Base-by-base conservation (phyloP, 805 yeast species). In the Wickerhamiella nectarea region DNA sequence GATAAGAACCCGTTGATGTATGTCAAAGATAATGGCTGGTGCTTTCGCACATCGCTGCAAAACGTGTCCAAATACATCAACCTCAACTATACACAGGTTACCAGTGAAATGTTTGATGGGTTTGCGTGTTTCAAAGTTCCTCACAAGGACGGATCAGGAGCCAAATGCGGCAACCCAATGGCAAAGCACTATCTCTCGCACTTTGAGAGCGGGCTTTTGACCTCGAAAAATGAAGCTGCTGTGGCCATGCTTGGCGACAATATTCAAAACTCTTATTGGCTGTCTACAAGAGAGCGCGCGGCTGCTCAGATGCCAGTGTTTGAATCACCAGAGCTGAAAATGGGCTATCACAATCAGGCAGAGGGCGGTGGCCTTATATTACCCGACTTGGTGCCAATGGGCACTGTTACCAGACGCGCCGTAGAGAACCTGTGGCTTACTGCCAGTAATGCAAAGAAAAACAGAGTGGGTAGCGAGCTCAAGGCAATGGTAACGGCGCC, bases 381-480 rank as follows among this genome's bases (percentile, higher is more conserved):
- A 12, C 99, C 99, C 1, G 74, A 75, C 41, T 69, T 89, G 35
- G 70, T 84, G 6, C 74, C 95, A 2, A 91, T 91, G 95, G 99
- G 99, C 1, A 93, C 99, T 0, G 78, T 91, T 6, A 91, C 99
- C 0, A 69, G 98, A 52, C 69, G 99, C 51, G 95, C 97, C 2
- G 95, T 91, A 2, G 99, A 91, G 57, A 85, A 84, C 49, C 85
- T 96, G 0, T 91, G 99, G 99, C 65, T 91, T 28, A 91, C 99
- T 0, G 98, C 98, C 0, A 82, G 95, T 1, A 93, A 93, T 62
- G 94, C 95, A 1, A 91, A 93, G 55, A 66, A 67, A 50, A 74
- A 75, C 37, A 67, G 96, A 48, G 74, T 93, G 36, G 99, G 99
- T 0, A 86, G 96, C 1, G 99, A 91, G 58, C 66, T 93, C 48